phyloP scores from a whole-genome alignment of 495 filamentous ascomycete genomes.

The Daldinia childiae region DNA sequence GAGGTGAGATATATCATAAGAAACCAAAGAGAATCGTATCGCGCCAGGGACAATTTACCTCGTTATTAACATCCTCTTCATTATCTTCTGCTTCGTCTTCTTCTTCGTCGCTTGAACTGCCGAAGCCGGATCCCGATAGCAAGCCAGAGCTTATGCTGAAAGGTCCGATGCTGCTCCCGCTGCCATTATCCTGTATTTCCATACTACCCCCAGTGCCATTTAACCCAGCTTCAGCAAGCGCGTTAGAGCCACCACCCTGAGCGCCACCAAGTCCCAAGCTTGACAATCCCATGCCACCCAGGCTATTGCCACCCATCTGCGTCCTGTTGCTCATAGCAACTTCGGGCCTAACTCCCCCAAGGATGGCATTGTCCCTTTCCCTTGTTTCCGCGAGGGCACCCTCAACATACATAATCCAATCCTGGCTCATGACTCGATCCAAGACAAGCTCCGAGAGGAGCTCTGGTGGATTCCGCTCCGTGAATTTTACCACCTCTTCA shows the following conservation, averaged over 20 bases:
- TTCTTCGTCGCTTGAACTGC: conserved; percentile 93
- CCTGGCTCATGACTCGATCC: conserved; percentile 83
- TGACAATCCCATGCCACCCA: conserved; percentile 54
- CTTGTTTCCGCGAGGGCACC: conserved; percentile 91
- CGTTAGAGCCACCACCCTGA: conserved; percentile 69
- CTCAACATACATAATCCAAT: conserved; percentile 97
- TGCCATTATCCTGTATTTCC: conserved; percentile 74
- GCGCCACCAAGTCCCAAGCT: conserved; percentile 60
- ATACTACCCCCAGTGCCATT: conserved; percentile 65
- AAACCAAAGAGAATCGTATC: not conserved
- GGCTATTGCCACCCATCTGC: conserved; percentile 54
- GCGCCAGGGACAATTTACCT: conserved; percentile 52
- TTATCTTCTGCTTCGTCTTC: conserved; percentile 94
- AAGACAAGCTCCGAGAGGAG: conserved; percentile 83
- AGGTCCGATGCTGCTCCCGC: conserved; percentile 69
- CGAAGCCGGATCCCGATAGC: conserved; percentile 86
- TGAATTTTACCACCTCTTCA: conserved; percentile 98
- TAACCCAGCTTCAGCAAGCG: conserved; percentile 78
- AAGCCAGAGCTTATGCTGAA: conserved; percentile 74
- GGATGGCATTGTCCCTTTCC: conserved; percentile 96
- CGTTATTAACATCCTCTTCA: conserved; percentile 69
- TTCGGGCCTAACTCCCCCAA: conserved; percentile 95
- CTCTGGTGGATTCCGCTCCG: conserved; percentile 90
- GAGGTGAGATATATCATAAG: not conserved
- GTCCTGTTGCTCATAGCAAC: conserved; percentile 68